Evolutionary conservation across 2,329 filamentous ascomycete genomes (phyloP), one percentile per base, ranked within the genome.

Genomic region (Fusarium austroafricanum): DNA sequence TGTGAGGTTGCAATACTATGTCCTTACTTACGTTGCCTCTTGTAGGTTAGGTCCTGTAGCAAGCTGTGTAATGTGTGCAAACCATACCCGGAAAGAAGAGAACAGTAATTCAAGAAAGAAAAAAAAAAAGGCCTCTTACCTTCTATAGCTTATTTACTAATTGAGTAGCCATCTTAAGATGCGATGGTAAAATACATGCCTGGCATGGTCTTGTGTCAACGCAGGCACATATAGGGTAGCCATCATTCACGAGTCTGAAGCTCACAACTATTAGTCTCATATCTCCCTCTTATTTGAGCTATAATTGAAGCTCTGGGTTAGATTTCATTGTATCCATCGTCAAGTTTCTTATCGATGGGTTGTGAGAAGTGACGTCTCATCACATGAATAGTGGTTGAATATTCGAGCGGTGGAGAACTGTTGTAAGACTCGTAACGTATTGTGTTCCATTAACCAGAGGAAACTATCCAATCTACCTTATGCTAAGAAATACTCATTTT

Each of bases 381-480:
- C 6, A 31, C 15, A 23, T 18, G 23, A 15, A 17, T n/a, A n/a
- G 15, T 31, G 31, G 3, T 31, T 44, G 18, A 18, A 39, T 10
- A 3, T 29, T 15, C 1, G 17, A 21, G 20, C 10, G 10, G 10
- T 17, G 4, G 35, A 23, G 12, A 5, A 11, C 15, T 12, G 6
- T 28, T 35, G 10, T 40, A 14, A 12, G 29, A 15, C 39, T 17
- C 37, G 33, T 38, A 33, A 59, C 38, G 14, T 23, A n/a, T 33
- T 47, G 17, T 5, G 12, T 21, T 29, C 11, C 28, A 21, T 23
- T 10, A 26, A 31, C 11, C 10, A n/a, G 23, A 17, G 6, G 10
- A 43, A n/a, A 15, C 20, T 59, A 46, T 39, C 21, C 53, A 53
- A 42, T 65, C n/a, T 65, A 23, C 21, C 21, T 23, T 23, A 53